Evolutionary conservation across 1,284 basidiomycete genomes (phyloP).

Genomic region (Marasmius oreades): DNA sequence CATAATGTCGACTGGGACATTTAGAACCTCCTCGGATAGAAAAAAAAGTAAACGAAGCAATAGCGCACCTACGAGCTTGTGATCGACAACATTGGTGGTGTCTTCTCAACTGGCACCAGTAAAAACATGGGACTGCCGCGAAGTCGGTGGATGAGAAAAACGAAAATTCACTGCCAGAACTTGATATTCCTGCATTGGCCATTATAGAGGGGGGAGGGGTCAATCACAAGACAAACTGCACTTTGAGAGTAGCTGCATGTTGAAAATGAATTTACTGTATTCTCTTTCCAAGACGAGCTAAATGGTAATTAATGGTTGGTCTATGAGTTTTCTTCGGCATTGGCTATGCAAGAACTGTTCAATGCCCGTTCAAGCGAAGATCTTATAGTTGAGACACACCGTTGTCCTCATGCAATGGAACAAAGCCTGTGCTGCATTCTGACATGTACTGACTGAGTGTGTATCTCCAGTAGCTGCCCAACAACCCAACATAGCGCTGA

Average conservation of each 20-base stretch:
- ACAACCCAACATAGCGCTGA: constrained; percentile 89
- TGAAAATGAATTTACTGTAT: constrained; percentile 46
- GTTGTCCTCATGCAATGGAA: constrained; percentile 86
- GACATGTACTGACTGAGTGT: constrained; percentile 60
- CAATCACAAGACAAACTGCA: too few species aligned
- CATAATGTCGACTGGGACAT: constrained; percentile 13
- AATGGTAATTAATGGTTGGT: constrained; percentile 83
- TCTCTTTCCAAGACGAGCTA: constrained; percentile 71
- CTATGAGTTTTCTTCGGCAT: constrained; percentile 58
- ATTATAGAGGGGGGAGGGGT: background rate
- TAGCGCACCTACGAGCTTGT: constrained; percentile 32
- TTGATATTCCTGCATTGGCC: background rate
- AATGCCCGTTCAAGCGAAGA: constrained; percentile 10
- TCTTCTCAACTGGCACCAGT: constrained; percentile 41
- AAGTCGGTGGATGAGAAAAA: too few species aligned
- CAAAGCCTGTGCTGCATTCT: constrained; percentile 61
- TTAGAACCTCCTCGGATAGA: background rate
- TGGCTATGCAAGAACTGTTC: constrained; percentile 39
- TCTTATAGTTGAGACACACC: constrained; percentile 44
- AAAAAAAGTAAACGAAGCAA: background rate
- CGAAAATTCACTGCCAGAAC: constrained; percentile 50
- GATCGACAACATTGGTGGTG: constrained; percentile 38
- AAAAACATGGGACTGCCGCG: too few species aligned
- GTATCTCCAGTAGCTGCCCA: constrained; percentile 83
- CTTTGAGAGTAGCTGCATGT: background rate